Base-by-base conservation (phyloP, 2,329 filamentous ascomycete genomes). In the Trichoderma harzianum region DNA sequence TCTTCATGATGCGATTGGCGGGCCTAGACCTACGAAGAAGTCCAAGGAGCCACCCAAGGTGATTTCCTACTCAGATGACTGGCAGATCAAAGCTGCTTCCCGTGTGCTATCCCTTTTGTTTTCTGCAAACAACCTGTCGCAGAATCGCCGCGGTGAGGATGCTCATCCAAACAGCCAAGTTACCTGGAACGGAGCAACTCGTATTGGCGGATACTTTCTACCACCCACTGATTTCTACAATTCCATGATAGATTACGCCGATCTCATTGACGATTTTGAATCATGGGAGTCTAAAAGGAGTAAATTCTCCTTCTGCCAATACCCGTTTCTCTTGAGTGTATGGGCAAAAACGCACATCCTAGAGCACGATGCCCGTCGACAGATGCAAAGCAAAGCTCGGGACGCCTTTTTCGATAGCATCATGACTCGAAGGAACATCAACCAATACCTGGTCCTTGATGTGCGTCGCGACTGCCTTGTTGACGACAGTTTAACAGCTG, bases 371-470 rank as follows among this genome's bases (percentile, higher is more conserved):
- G 93, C 94, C 8, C 89, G 91, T 74, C 89, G 94, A 8, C 94
- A 97, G 80, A 97, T 97, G 94, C 91, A 94, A 77, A 90, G 89
- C 74, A 95, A 94, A 79, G 94, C 94, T 11, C 88, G 94, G 64
- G 93, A 97, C 78, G 94, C 94, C 3, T 97, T 97, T 80, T 97
- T 97, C 78, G 92, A 95, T 79, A 95, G 92, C 78, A 94, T 98
- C 75, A 87, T 97, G 81, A 92, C 88, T 39, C 89, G 90, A 64
- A 90, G 90, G 76, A 89, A 87, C 34, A 88, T 94, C 69, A 93
- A 92, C 72, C 92, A 95, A 77, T 92, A 94, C 78, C 87, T 97
- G 55, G 86, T 93, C 24, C 84, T 98, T 43, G 91, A 89, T 73
- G 90, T 98, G 16, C 88, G 94, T 26, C 86, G 95, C 69, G 93